Evolutionary conservation across 2,329 filamentous ascomycete genomes (phyloP), one percentile per base, ranked within the genome.

Genomic region (Cordyceps tenuipes): DNA sequence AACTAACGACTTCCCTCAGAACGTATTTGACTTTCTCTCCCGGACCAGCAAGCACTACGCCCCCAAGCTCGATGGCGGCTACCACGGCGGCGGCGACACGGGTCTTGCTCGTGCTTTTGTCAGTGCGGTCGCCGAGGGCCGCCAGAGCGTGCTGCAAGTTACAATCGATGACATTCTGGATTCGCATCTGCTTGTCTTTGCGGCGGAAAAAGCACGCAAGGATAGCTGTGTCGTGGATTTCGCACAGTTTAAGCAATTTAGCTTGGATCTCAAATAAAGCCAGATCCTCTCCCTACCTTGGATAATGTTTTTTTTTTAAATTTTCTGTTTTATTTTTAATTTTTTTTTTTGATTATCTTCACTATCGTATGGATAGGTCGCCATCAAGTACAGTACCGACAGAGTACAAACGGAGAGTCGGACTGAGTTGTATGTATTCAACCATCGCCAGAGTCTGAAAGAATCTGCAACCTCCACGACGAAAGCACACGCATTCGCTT

Each of bases 221-320:
- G 62, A 63, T 36, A 50, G 39, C 23, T 58, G 58, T 29, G 62
- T 63, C 5, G 62, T 63, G n/a, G 62, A 63, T 66, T 51, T 63
- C 53, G 39, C 39, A 0, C 31, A 62, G 43, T 61, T 61, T 46
- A 63, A 62, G 59, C 44, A 57, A 23, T 36, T 39, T 7, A 59
- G 57, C 19, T 17, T 41, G 12, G 36, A 17, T 41, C 36, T 3
- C 36, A 39, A 39, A 15, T 10, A 10, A 10, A 29, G n/a, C n/a
- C n/a, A n/a, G n/a, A n/a, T n/a, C n/a, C n/a, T n/a, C n/a, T n/a
- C n/a, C n/a, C n/a, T n/a, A n/a, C n/a, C n/a, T n/a, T n/a, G n/a
- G n/a, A n/a, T n/a, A n/a, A n/a, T n/a, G n/a, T n/a, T n/a, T n/a
- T n/a, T n/a, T n/a, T n/a, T n/a, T n/a, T n/a, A n/a, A n/a, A n/a